phyloP scores from a whole-genome alignment of 208 protist genomes.

The Trypanosoma scelopori region DNA sequence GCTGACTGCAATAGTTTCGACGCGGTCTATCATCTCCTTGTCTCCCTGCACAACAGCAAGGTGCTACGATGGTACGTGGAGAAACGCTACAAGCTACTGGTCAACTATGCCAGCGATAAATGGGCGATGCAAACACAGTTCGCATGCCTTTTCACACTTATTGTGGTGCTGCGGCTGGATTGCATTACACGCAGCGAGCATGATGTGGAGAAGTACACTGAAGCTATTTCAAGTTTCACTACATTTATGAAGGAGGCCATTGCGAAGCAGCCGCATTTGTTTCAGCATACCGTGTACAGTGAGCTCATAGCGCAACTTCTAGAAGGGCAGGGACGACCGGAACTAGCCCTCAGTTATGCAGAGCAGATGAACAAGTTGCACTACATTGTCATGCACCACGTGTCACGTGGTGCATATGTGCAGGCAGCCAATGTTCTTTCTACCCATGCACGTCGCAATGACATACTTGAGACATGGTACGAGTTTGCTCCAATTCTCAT shows the following conservation, averaged over 20 bases:
- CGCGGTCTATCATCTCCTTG: conserved; percentile 48
- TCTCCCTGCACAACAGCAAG: conserved; percentile 26
- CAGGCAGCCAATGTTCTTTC: conserved; percentile 53
- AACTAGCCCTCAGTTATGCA: conserved; percentile 82
- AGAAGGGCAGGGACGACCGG: conserved; percentile 76
- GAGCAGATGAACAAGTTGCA: conserved; percentile 70
- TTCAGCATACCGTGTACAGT: conserved; percentile 39
- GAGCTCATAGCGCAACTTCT: conserved; percentile 69
- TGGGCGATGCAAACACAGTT: conserved; percentile 20
- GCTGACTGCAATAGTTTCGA: conserved; percentile 72
- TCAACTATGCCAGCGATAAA: conserved; percentile 3
- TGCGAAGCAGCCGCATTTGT: conserved; percentile 32
- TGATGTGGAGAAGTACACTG: neutral
- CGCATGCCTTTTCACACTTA: conserved; percentile 29
- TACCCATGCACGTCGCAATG: conserved; percentile 31
- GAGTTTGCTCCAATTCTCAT: conserved; percentile 91
- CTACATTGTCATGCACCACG: conserved; percentile 49
- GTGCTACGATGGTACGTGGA: conserved; percentile 44
- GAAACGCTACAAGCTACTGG: conserved; percentile 42
- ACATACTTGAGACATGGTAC: conserved; percentile 84
- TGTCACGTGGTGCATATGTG: conserved; percentile 39
- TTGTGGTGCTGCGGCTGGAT: conserved; percentile 32
- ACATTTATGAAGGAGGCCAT: conserved; percentile 35
- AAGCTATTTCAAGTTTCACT: conserved; percentile 18
- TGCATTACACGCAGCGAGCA: conserved; percentile 17